Conservation (phyloP, 192 early-diverging fungal genomes). For the Mortierella alpina region DNA sequence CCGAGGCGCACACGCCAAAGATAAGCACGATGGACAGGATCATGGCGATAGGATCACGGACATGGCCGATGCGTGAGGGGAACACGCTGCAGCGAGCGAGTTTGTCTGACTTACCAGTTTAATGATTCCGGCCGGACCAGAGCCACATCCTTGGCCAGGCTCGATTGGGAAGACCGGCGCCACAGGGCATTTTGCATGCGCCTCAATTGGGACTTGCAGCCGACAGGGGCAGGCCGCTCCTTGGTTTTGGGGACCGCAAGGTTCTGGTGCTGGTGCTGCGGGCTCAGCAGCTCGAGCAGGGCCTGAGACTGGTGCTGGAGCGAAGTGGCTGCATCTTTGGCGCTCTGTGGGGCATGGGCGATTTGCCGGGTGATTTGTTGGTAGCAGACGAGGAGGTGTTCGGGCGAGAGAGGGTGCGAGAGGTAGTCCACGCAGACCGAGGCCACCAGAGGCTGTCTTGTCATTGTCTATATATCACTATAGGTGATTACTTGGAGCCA, state of each 20-base stretch:
- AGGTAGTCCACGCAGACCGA: slow-evolving; percentile 51
- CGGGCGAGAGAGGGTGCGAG: slow-evolving; percentile 44
- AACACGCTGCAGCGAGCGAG: background rate
- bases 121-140: slow-evolving; percentile 47
- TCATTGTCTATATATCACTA: slow-evolving; percentile 15
- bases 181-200: slow-evolving; percentile 54
- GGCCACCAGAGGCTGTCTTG: slow-evolving; percentile 46
- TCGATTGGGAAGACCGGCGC: slow-evolving; percentile 41
- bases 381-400: slow-evolving; percentile 49
- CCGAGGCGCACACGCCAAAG: too few relatives aligned
- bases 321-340: slow-evolving; percentile 49
- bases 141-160: slow-evolving; percentile 46
- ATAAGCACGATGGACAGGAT: background rate
- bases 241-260: slow-evolving; percentile 31
- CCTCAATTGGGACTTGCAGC: slow-evolving; percentile 30
- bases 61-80: background rate
- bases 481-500: background rate
- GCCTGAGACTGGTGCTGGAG: slow-evolving; percentile 46
- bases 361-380: slow-evolving; percentile 55
- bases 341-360: slow-evolving; percentile 34
- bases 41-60: background rate
- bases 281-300: slow-evolving; percentile 28
- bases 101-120: slow-evolving; percentile 30
- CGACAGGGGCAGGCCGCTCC: slow-evolving; percentile 39
- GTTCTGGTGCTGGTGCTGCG: slow-evolving; percentile 39